Evolutionary conservation across 1,139 yeast species (phyloP).

Genomic region (Pneumocystis carinii): DNA sequence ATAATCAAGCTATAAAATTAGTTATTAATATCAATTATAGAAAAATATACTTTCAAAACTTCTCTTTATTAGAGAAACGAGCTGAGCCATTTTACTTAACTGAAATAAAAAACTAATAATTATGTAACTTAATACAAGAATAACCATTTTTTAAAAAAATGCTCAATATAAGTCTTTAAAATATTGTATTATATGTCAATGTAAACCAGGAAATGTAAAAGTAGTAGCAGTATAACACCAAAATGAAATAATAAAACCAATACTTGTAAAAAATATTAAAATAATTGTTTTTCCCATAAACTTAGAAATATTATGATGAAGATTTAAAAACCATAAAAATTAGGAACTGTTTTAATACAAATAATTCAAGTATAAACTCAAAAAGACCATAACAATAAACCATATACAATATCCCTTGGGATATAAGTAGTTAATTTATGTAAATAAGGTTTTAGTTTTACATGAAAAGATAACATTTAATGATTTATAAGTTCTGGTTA

Average conservation of each 20-base stretch:
- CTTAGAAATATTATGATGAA: neutral
- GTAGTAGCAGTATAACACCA: constrained; percentile 10
- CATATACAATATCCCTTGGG: neutral
- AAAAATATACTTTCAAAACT: constrained; percentile 1
- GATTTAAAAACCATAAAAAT: neutral
- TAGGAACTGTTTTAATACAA: neutral
- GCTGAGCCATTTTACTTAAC: constrained; percentile 10
- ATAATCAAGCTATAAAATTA: constrained; percentile 7
- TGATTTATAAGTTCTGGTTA: neutral
- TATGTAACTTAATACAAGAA: neutral
- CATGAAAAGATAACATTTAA: neutral
- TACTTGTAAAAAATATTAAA: neutral
- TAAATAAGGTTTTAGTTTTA: neutral
- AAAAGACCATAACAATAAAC: neutral
- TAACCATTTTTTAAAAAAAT: neutral
- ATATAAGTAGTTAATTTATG: neutral
- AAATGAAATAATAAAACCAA: neutral
- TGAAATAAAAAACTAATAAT: constrained; percentile 4
- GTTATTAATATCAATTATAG: neutral
- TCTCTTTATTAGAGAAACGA: constrained; percentile 10
- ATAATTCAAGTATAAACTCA: neutral
- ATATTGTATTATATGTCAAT: neutral
- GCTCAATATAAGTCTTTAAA: neutral
- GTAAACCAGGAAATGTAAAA: constrained; percentile 10
- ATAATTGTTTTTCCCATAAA: neutral